Evolutionary conservation across 768 basidiomycete genomes (phyloP).

Genomic region (Melanogaster broomeanus): DNA sequence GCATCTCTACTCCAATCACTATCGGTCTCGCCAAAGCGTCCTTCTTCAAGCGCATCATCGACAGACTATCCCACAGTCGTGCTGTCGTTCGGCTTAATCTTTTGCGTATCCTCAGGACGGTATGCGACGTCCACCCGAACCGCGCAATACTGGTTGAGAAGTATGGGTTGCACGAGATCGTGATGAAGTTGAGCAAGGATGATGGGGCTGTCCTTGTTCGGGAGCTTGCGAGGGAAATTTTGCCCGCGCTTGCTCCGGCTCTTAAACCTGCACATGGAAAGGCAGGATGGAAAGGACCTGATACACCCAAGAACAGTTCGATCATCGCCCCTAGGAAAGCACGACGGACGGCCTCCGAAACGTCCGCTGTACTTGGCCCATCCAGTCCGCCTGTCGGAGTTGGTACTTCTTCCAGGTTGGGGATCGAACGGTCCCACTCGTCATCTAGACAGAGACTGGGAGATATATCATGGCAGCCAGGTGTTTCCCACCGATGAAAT

Average conservation of each 20-base stretch:
- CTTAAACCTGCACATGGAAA: constrained; percentile 52
- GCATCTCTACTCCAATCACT: constrained; percentile 72
- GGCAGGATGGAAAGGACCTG: constrained; percentile 30
- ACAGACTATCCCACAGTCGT: constrained; percentile 70
- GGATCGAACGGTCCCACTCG: constrained; percentile 37
- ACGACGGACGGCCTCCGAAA: constrained; percentile 73
- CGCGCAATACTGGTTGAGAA: constrained; percentile 77
- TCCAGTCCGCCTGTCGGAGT: constrained; percentile 20
- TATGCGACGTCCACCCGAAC: constrained; percentile 91
- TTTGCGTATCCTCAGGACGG: constrained; percentile 77
- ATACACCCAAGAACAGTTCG: constrained; percentile 38
- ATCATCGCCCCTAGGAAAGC: constrained; percentile 63
- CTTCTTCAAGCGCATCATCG: constrained; percentile 88
- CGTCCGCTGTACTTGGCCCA: constrained; percentile 39
- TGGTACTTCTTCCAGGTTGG: constrained; percentile 26
- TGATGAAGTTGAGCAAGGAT: constrained; percentile 75
- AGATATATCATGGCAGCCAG: constrained; percentile 62
- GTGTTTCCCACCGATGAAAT: constrained; percentile 22
- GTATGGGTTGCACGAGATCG: constrained; percentile 80
- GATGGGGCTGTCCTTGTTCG: constrained; percentile 92
- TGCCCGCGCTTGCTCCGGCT: constrained; percentile 74
- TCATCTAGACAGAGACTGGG: constrained; percentile 55
- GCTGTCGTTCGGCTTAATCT: constrained; percentile 91
- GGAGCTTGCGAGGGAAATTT: constrained; percentile 84
- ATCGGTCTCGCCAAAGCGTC: constrained; percentile 76